Conservation (phyloP, 2,329 filamentous ascomycete species). For the Grosmannia serpens region DNA sequence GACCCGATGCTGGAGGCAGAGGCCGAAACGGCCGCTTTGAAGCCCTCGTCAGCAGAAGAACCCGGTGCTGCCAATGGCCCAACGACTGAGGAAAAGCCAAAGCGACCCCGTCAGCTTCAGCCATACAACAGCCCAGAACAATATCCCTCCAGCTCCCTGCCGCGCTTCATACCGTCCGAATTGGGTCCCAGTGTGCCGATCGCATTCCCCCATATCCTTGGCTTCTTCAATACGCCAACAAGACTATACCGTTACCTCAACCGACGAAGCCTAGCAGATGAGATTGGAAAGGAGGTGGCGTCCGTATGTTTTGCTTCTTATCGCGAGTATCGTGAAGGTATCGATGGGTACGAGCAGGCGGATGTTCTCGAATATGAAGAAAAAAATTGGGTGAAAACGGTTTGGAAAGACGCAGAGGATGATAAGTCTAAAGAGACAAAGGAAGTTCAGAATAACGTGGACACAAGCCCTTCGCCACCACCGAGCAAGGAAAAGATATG, state of each 20-base stretch:
- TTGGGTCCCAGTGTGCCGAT: slow-evolving; percentile 65
- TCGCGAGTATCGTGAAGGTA: slow-evolving; percentile 36
- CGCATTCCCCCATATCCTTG: slow-evolving; percentile 78
- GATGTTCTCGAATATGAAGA: slow-evolving; percentile 59
- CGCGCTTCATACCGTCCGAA: slow-evolving; percentile 53
- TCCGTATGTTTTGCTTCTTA: slow-evolving; percentile 61
- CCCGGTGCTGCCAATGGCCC: slow-evolving; percentile 41
- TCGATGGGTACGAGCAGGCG: slow-evolving; percentile 46
- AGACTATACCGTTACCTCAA: slow-evolving; percentile 83
- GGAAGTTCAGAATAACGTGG: neutral
- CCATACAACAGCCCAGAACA: slow-evolving; percentile 64
- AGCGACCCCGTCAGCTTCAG: slow-evolving; percentile 49
- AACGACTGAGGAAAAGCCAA: slow-evolving; percentile 39
- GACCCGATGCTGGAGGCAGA: slow-evolving; percentile 19
- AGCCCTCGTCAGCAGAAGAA: slow-evolving; percentile 37
- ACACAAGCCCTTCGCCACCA: slow-evolving; percentile 6
- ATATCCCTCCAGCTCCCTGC: slow-evolving; percentile 56
- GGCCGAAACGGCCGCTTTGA: slow-evolving; percentile 33
- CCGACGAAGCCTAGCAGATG: slow-evolving; percentile 72
- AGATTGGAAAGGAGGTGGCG: slow-evolving; percentile 77
- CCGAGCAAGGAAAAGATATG: slow-evolving; percentile 57
- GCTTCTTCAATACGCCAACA: slow-evolving; percentile 80
- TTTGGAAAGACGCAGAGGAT: slow-evolving; percentile 39
- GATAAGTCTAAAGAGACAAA: neutral
- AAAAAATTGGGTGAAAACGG: slow-evolving; percentile 72